Conservation (phyloP, 2,329 filamentous ascomycete species). For the Fusarium praegraminearum region DNA sequence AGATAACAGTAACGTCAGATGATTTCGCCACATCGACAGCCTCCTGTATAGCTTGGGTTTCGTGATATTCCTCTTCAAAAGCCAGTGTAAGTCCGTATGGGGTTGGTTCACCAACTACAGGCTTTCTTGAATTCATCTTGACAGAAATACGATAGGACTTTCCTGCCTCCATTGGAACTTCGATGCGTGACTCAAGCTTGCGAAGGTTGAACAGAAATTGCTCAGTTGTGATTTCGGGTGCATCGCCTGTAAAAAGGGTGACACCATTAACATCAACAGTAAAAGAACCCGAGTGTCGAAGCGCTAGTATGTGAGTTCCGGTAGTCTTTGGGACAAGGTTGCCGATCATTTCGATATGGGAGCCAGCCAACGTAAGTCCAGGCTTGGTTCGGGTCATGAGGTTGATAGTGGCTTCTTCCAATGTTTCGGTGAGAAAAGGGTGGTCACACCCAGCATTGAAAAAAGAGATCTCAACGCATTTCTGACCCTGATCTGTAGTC, state of each 20-base stretch:
- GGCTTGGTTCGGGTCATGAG: not conserved
- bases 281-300: not conserved
- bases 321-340: not conserved
- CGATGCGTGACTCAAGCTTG: conserved; percentile 18
- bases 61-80: conserved; percentile 25
- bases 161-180: conserved; percentile 11
- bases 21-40: conserved; percentile 16
- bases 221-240: conserved; percentile 7
- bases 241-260: not conserved
- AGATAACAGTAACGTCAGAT: conserved; percentile 18
- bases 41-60: conserved; percentile 14
- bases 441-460: not conserved
- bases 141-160: not conserved
- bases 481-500: not conserved
- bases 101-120: not conserved
- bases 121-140: not conserved
- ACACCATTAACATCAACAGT: not conserved
- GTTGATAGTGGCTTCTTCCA: not conserved
- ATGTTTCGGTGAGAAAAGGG: not conserved
- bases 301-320: not conserved
- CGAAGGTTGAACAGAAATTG: conserved; percentile 29
- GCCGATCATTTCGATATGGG: not conserved
- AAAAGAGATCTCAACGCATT: not conserved
- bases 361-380: not conserved
- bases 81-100: not conserved